Evolutionary conservation across 495 filamentous ascomycete species (phyloP).

Genomic region (Elasticomyces elasticus): DNA sequence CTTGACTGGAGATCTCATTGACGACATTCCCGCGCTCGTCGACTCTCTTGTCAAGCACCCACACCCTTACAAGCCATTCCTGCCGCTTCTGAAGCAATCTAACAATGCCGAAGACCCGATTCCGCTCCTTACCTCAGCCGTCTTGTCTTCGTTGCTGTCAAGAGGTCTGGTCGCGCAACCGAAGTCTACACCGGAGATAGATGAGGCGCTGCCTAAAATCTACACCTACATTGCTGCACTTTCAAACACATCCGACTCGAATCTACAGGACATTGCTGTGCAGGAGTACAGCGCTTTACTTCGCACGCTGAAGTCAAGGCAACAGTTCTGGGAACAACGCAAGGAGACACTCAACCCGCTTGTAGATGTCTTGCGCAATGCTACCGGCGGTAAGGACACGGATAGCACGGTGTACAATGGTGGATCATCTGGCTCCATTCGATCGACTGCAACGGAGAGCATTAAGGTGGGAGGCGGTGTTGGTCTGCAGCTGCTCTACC

Average conservation of each 20-base stretch:
- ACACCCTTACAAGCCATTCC: conserved; percentile 72
- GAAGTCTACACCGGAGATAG: conserved; percentile 47
- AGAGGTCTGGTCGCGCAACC: conserved; percentile 49
- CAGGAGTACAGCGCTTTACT: conserved; percentile 83
- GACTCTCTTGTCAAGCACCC: conserved; percentile 63
- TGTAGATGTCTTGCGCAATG: conserved; percentile 69
- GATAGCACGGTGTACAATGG: conserved; percentile 64
- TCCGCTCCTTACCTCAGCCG: conserved; percentile 79
- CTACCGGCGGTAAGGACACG: conserved; percentile 60
- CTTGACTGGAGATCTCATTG: conserved; percentile 75
- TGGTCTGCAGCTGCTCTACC: conserved; percentile 87
- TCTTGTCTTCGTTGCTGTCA: conserved; percentile 73
- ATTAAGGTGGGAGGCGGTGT: conserved; percentile 69
- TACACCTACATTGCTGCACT: conserved; percentile 77
- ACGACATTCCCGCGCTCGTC: conserved; percentile 68
- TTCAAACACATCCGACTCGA: conserved; percentile 71
- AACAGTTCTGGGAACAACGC: conserved; percentile 79
- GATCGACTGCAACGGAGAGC: conserved; percentile 48
- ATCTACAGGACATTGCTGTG: conserved; percentile 90
- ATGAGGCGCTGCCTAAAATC: conserved; percentile 74
- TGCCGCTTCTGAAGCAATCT: conserved; percentile 74
- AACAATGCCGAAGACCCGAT: conserved; percentile 75
- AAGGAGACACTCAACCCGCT: conserved; percentile 74
- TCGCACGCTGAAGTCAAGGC: conserved; percentile 60
- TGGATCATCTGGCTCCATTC: conserved; percentile 25